These are phyloP conservation scores for Cornus kousa DNA, from an alignment of 148 eudicot species.

Conservation along the genomic window DNA sequence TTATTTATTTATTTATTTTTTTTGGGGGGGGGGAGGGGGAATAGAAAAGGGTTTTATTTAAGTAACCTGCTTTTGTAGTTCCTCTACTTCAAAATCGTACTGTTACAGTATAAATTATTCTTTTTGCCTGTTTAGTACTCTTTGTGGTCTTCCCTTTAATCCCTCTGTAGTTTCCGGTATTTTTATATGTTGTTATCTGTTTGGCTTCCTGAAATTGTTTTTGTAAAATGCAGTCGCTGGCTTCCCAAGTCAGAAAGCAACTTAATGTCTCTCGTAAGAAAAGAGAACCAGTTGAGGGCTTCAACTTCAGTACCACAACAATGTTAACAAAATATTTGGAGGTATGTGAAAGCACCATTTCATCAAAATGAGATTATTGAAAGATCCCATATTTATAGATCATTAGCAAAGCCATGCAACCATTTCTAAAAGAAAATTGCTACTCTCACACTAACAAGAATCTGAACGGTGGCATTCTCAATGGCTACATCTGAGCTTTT, in stretches of 20 bases:
- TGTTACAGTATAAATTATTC: background rate
- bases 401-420: too few species aligned
- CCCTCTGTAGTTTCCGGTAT: background rate
- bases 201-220: background rate
- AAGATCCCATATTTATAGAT: background rate
- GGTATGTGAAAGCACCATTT: conserved; percentile 37
- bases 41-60: background rate
- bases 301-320: conserved; percentile 81
- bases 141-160: background rate
- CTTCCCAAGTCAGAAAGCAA: conserved; percentile 91
- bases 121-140: background rate
- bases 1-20: too few species aligned
- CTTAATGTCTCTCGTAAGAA: conserved; percentile 83
- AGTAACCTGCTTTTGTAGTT: background rate
- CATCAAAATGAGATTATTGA: background rate
- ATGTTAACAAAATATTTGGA: conserved; percentile 64
- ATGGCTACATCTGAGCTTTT: background rate
- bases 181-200: background rate
- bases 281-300: conserved; percentile 69
- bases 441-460: background rate
- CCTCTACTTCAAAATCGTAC: background rate
- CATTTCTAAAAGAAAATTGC: too few species aligned
- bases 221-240: conserved; percentile 66
- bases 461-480: background rate
- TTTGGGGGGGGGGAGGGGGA: too few species aligned